Conservation (phyloP, 305 asterid species). For the Plantago coronopus region DNA sequence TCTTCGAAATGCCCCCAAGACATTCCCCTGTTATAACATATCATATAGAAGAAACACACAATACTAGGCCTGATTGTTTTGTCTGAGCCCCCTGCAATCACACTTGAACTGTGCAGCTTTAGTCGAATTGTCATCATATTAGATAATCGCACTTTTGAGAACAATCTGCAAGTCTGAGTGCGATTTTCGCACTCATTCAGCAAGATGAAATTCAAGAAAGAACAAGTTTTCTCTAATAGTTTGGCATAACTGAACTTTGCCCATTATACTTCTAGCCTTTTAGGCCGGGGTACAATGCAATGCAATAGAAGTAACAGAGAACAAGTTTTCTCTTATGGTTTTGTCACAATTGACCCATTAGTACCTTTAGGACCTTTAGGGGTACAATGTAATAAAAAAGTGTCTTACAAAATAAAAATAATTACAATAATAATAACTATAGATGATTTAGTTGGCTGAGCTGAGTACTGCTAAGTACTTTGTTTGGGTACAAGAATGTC, state of each 20-base stretch:
- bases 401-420: no score
- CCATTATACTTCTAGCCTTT: no score
- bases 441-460: not conserved
- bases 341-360: no score
- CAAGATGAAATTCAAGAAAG: no score
- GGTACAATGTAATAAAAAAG: no score
- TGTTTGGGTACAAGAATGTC: slow-evolving; percentile 45
- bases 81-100: not conserved
- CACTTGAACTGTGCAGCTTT: not conserved
- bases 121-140: not conserved
- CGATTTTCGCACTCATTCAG: not conserved
- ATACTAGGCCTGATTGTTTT: not conserved
- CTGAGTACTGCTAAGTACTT: slow-evolving; percentile 16
- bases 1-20: not conserved
- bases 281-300: no score
- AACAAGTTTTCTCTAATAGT: not conserved
- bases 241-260: not conserved
- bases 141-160: not conserved
- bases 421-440: no score
- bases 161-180: not conserved
- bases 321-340: no score
- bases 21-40: slow-evolving; percentile 4
- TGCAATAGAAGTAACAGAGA: no score
- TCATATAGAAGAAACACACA: not conserved
- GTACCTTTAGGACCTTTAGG: no score